phyloP scores from a whole-genome alignment of 2,329 filamentous ascomycete genomes.

The Colletotrichum sp. region DNA sequence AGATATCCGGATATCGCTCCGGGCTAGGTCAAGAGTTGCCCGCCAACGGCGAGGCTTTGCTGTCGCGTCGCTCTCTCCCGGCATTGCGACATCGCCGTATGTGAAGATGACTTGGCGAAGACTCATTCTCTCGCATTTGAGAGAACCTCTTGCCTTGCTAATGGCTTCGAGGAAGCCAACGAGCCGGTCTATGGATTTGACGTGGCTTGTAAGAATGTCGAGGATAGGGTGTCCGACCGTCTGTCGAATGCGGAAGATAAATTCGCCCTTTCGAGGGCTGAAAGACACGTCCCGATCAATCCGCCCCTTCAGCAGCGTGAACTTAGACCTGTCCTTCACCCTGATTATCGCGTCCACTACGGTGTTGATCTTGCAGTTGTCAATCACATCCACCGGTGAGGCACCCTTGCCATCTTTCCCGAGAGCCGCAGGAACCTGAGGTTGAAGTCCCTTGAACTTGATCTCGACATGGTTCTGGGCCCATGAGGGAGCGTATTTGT shows the following conservation, averaged over 20 bases:
- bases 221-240: constrained; percentile 65
- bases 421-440: constrained; percentile 13
- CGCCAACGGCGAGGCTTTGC: constrained; percentile 43
- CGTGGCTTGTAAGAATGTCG: constrained; percentile 60
- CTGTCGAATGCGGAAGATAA: constrained; percentile 65
- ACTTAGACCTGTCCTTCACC: constrained; percentile 58
- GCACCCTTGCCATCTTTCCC: background rate
- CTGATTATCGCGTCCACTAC: constrained; percentile 55
- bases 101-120: constrained; percentile 70
- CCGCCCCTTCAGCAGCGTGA: constrained; percentile 57
- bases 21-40: constrained; percentile 63
- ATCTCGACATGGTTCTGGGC: constrained; percentile 64
- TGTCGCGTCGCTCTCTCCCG: constrained; percentile 11
- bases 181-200: constrained; percentile 73
- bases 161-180: constrained; percentile 74
- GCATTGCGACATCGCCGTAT: constrained; percentile 54
- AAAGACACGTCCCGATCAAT: constrained; percentile 69
- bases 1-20: constrained; percentile 58
- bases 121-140: constrained; percentile 63
- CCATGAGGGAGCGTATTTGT: constrained; percentile 46
- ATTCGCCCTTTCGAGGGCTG: constrained; percentile 62
- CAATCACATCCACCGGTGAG: background rate
- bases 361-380: constrained; percentile 1
- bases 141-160: constrained; percentile 56
- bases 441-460: constrained; percentile 55